Percentiles rank a stretch among this genome's conserved stretches.
These are phyloP conservation scores for Rhodocollybia butyracea DNA, from an alignment of 768 basidiomycete genomes.

Conservation along the genomic window DNA sequence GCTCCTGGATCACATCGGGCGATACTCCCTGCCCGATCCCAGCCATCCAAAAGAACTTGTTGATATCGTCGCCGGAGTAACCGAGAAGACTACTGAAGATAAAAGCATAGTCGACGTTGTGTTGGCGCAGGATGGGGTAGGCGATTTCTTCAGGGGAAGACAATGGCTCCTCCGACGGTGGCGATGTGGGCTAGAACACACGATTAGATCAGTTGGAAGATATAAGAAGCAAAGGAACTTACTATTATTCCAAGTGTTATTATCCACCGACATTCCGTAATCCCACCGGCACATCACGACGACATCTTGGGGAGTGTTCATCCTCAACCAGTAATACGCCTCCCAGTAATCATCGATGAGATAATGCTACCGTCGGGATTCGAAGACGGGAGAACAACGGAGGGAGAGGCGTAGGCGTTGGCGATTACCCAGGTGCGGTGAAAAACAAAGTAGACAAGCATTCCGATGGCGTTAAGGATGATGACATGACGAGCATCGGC, in stretches of 20 bases:
- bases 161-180: slow-evolving; percentile 99
- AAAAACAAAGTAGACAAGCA: slow-evolving; percentile 88
- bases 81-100: slow-evolving; percentile 97
- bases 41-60: slow-evolving; percentile 99
- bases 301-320: slow-evolving; percentile 89
- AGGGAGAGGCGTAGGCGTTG: slow-evolving; percentile 94
- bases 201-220: slow-evolving; percentile 1
- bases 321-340: slow-evolving; percentile 97
- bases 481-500: slow-evolving; percentile 80
- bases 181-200: slow-evolving; percentile 83
- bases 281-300: slow-evolving; percentile 99
- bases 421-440: slow-evolving; percentile 98
- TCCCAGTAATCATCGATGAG: slow-evolving; percentile 99
- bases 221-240: slow-evolving; percentile 27
- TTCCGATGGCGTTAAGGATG: slow-evolving; percentile 65
- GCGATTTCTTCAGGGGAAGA: slow-evolving; percentile 90
- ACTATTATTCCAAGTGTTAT: slow-evolving; percentile 99
- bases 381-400: slow-evolving; percentile 85
- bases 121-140: slow-evolving; percentile 94
- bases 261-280: slow-evolving; percentile 97
- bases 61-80: slow-evolving; percentile 98
- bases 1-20: slow-evolving; percentile 97
- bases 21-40: slow-evolving; percentile 93
- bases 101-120: slow-evolving; percentile 96
- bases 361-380: slow-evolving; percentile 84